These are phyloP conservation scores for Salicornia ramosissima DNA, from an alignment of 148 eudicot species.

Conservation along the genomic window DNA sequence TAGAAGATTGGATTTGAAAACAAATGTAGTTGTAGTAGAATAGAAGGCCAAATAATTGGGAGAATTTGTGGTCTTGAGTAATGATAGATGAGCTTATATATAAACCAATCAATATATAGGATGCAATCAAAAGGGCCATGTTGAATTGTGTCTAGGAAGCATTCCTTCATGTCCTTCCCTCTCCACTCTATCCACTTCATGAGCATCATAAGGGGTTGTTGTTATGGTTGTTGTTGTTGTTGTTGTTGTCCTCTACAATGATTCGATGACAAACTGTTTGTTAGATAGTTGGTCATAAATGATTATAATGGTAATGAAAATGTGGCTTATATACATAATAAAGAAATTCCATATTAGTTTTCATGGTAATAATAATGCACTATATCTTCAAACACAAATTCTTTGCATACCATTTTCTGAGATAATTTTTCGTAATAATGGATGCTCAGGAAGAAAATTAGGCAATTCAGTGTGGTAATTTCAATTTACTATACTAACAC, in stretches of 20 bases:
- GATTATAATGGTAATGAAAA: too few relatives aligned
- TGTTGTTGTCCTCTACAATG: slow-evolving; percentile 46
- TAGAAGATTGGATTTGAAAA: background rate
- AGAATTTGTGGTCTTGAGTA: background rate
- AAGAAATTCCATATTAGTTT: too few relatives aligned
- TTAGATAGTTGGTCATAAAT: too few relatives aligned
- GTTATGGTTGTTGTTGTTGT: slow-evolving; percentile 33
- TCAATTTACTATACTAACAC: too few relatives aligned
- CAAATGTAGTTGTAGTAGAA: too few relatives aligned
- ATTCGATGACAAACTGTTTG: background rate
- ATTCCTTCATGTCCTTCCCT: slow-evolving; percentile 46
- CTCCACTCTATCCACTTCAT: slow-evolving; percentile 39
- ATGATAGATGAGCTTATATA: background rate
- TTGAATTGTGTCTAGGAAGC: slow-evolving; percentile 20
- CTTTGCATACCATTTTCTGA: too few relatives aligned
- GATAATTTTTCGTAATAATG: too few relatives aligned
- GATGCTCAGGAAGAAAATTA: too few relatives aligned
- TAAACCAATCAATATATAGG: too few relatives aligned
- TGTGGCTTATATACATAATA: too few relatives aligned
- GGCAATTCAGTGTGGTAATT: background rate
- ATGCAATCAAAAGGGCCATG: slow-evolving; percentile 33
- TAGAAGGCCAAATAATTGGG: background rate
- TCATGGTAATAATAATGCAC: too few relatives aligned
- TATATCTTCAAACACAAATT: too few relatives aligned
- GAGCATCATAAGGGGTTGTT: slow-evolving; percentile 40